Evolutionary conservation across 2,329 filamentous ascomycete species (phyloP), one percentile per base, ranked within the genome.

Genomic region (Trichoderma simmonsii): DNA sequence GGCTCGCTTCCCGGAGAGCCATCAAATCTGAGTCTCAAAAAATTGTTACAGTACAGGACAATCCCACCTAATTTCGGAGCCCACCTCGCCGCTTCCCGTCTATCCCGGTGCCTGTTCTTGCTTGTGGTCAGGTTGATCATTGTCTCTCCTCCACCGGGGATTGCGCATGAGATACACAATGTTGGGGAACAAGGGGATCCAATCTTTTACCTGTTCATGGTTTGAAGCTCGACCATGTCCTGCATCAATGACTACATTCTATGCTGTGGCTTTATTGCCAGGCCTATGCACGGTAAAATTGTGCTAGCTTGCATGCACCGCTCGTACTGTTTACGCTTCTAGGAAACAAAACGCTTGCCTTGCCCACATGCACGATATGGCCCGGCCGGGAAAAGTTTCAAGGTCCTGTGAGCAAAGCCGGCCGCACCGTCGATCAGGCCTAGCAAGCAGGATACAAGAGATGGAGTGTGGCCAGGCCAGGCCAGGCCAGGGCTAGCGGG

Each of bases 21-120:
- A 43, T 48, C 26, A 26, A 26, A 30, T 26, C 12, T 28, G 36
- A 30, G 36, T 30, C 11, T 18, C 34, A 36, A n/a, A 62, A 14
- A 62, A 11, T 9, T 28, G 60, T 9, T 62, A 21, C 32, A 5
- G 34, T 15, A 36, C 34, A 36, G 34, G 34, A 36, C 34, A 43
- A 63, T 26, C 60, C 60, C 34, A 43, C 61, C 61, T 64, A 39
- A 64, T 64, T 64, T 64, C 61, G 61, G 61, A 30, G 61, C 43
- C 34, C 24, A 39, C 32, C 28, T 64, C 61, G 61, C 39, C 36
- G 61, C 30, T 64, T 64, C 36, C 61, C 36, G 36, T 64, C 24
- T 30, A 48, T 64, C 61, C 61, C 24, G 61, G 61, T 64, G 61
- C 61, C 36, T 64, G 61, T 28, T 21, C 2, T 51, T 51, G 43